Base-by-base conservation (phyloP, 352 stramenopile species). In the Peronospora tabacina region DNA sequence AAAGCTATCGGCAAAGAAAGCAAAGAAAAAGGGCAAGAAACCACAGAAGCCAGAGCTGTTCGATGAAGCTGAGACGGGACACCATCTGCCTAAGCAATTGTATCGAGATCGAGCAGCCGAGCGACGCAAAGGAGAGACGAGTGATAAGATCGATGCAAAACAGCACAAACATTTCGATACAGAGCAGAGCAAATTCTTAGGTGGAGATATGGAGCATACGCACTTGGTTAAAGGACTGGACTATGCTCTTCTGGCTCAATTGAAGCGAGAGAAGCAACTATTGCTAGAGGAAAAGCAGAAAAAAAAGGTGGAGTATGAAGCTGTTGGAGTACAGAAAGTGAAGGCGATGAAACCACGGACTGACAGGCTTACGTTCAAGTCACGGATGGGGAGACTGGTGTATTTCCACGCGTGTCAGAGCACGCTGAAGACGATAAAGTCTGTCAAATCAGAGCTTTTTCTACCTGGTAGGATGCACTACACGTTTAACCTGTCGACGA, bases 171-270 rank as follows among this genome's bases (percentile, higher is more conserved):
- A 82, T 37, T 53, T 86, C 6, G 64, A 87, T 39, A 55, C 57
- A n/a, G 71, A 93, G 38, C 80, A 88, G 54, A 94, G 54, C 53
- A 93, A 93, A 61, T 89, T 87, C 38, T 54, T 93, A 3, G 80
- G 75, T 19, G 80, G 83, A 35, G 84, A 95, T 47, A 64, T 89
- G 55, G 70, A 83, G 46, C 82, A 91, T 66, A 92, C 87, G 26
- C 85, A 95, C 62, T 49, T 95, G 13, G 86, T 96, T 3, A 96
- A 94, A 49, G 90, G 59, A 16, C 54, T 97, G 41, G 87, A 97
- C 74, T 76, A 84, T 30, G 72, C 85, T 9, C 61, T 97, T 20
- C 65, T 95, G 19, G 61, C 86, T 33, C 87, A 96, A 52, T 66
- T 95, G 19, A 89, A 90, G 55, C 62, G 70, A 13, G 83, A 95